A percentile compares a stretch with the other conserved stretches of the same genome.
These are phyloP conservation scores for Gynostemma pentaphyllum DNA, from an alignment of 306 rosid genomes.

Conservation along the genomic window DNA sequence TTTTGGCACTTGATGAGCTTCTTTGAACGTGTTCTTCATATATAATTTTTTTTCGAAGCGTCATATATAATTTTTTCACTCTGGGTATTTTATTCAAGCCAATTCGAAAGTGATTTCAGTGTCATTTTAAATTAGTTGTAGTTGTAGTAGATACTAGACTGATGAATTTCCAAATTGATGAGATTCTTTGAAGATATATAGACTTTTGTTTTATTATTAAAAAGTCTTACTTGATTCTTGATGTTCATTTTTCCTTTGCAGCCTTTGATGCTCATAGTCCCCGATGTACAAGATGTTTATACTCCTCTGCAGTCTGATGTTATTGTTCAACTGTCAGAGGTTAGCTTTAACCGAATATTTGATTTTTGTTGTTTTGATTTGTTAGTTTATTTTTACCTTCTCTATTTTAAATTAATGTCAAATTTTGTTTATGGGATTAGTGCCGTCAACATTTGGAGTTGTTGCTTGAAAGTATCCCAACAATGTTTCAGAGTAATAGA, in stretches of 20 bases:
- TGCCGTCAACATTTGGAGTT: constrained; percentile 89
- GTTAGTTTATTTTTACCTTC: neutral
- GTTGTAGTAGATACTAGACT: neutral
- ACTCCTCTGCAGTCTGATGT: constrained; percentile 92
- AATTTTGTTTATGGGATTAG: constrained; percentile 29
- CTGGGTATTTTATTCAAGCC: too few relatives aligned
- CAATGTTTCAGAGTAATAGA: constrained; percentile 76
- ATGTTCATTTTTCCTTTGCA: constrained; percentile 26
- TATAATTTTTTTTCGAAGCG: neutral
- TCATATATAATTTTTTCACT: too few relatives aligned
- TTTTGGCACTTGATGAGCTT: neutral
- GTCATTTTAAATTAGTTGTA: neutral
- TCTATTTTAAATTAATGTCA: constrained; percentile 5
- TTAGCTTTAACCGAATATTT: constrained; percentile 21
- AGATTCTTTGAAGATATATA: neutral
- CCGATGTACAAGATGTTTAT: constrained; percentile 95
- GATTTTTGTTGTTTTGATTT: neutral
- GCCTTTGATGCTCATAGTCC: constrained; percentile 98
- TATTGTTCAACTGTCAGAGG: constrained; percentile 88
- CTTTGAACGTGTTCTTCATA: neutral
- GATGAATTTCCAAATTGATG: too few relatives aligned
- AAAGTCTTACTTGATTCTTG: constrained; percentile 15
- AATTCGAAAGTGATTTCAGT: too few relatives aligned
- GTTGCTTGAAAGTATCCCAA: constrained; percentile 83
- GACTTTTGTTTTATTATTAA: neutral